A percentile compares a stretch with the other conserved stretches of the same genome.
Conservation (phyloP, 1,284 basidiomycete species). For the Trametes sp. region DNA sequence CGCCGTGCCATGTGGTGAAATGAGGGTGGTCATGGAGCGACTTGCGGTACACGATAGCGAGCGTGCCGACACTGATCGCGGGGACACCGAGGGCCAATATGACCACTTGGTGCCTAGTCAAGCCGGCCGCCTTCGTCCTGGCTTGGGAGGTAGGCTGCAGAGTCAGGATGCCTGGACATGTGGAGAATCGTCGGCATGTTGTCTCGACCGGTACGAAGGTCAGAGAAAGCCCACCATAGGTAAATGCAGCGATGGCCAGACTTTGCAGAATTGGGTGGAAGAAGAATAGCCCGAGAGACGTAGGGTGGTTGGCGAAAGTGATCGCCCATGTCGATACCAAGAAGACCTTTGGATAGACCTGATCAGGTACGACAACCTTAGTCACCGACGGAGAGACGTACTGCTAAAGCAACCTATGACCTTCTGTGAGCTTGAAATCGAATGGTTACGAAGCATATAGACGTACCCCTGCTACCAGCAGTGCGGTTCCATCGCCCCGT, state of each 20-base stretch:
- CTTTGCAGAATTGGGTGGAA: conserved; percentile 71
- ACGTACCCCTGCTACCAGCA: conserved; percentile 51
- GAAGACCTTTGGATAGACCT: conserved; percentile 49
- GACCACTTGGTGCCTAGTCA: conserved; percentile 68
- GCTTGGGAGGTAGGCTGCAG: conserved; percentile 77
- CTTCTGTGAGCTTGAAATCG: background rate
- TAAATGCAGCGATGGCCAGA: conserved; percentile 59
- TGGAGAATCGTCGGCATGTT: background rate
- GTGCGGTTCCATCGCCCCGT: conserved; percentile 49
- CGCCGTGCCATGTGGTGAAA: conserved; percentile 74
- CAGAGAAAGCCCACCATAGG: conserved; percentile 55
- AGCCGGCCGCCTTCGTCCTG: conserved; percentile 68
- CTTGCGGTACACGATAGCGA: conserved; percentile 66
- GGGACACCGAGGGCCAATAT: conserved; percentile 62
- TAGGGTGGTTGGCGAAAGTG: conserved; percentile 58
- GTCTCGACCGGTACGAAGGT: background rate
- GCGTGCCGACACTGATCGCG: conserved; percentile 59
- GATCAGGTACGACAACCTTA: conserved; percentile 9
- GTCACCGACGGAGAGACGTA: conserved; percentile 29
- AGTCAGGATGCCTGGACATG: conserved; percentile 67
- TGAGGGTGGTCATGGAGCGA: conserved; percentile 53
- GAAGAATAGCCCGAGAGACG: conserved; percentile 63
- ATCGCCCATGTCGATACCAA: conserved; percentile 59
- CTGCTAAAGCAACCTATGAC: conserved; percentile 36
- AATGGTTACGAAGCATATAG: background rate